phyloP scores from a whole-genome alignment of 805 yeast species.

The Yarrowia osloensis region DNA sequence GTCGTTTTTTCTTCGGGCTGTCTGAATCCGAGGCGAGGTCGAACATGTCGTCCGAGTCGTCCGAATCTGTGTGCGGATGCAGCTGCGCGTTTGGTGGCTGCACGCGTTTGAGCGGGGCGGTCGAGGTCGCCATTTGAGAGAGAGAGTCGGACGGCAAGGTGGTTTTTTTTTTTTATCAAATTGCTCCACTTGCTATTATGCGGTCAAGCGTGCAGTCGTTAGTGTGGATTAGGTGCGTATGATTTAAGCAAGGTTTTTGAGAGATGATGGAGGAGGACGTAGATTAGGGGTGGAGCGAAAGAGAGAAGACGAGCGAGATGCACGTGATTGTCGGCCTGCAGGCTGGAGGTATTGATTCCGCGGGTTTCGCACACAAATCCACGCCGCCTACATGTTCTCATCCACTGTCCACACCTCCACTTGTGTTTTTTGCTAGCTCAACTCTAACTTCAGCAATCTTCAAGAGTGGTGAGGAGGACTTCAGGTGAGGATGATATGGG shows the following conservation, averaged over 20 bases:
- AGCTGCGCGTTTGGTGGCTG: no score
- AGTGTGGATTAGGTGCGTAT: slow-evolving; percentile 20
- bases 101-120: neutral
- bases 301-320: neutral
- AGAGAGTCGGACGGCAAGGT: no score
- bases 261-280: neutral
- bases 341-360: no score
- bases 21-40: slow-evolving; percentile 30
- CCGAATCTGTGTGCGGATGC: no score
- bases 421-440: neutral
- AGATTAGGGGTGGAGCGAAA: neutral
- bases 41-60: slow-evolving; percentile 40
- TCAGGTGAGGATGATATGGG: no score
- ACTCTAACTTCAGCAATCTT: slow-evolving; percentile 17
- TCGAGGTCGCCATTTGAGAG: slow-evolving; percentile 8
- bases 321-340: neutral
- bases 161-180: neutral
- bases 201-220: slow-evolving; percentile 7
- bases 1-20: neutral
- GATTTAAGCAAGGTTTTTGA: slow-evolving; percentile 24
- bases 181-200: slow-evolving; percentile 28
- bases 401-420: neutral
- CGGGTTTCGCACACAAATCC: no score
- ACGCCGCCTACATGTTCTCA: neutral
- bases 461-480: no score